These are phyloP conservation scores for Penicillium fimorum DNA, from an alignment of 495 filamentous ascomycete genomes.

Conservation along the genomic window DNA sequence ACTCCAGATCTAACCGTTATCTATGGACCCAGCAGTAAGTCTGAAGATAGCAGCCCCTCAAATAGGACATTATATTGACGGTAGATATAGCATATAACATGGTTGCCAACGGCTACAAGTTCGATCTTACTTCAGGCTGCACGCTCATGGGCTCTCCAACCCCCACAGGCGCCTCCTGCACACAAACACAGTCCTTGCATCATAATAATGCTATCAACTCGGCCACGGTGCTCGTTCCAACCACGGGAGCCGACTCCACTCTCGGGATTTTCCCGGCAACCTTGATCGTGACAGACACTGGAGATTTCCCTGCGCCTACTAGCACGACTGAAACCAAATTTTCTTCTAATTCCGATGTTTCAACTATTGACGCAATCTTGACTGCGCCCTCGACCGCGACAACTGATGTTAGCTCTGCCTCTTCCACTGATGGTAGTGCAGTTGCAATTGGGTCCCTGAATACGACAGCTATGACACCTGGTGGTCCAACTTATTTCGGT, in stretches of 20 bases:
- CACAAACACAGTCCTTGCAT: background rate
- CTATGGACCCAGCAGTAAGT: conserved; percentile 6
- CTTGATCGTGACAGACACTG: conserved; percentile 2
- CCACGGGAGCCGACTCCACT: background rate
- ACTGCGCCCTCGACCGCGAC: background rate
- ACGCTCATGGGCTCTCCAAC: background rate
- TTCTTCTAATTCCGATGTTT: background rate
- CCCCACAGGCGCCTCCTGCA: background rate
- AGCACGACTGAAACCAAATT: background rate
- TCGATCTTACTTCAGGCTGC: conserved; percentile 7
- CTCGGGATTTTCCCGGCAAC: conserved; percentile 4
- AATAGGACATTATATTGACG: background rate
- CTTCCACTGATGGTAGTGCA: background rate
- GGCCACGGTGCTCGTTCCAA: background rate
- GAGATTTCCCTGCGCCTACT: background rate
- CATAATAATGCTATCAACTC: background rate
- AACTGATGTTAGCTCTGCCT: background rate
- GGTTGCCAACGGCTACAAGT: background rate
- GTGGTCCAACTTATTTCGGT: background rate
- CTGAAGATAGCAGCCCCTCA: background rate
- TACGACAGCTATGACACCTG: background rate
- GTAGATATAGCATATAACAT: conserved; percentile 2
- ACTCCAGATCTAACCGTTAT: conserved; percentile 6
- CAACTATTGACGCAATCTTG: background rate
- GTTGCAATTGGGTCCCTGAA: background rate